Base-by-base conservation (phyloP, 2,329 filamentous ascomycete species). In the Dendrostoma leiphaemia region DNA sequence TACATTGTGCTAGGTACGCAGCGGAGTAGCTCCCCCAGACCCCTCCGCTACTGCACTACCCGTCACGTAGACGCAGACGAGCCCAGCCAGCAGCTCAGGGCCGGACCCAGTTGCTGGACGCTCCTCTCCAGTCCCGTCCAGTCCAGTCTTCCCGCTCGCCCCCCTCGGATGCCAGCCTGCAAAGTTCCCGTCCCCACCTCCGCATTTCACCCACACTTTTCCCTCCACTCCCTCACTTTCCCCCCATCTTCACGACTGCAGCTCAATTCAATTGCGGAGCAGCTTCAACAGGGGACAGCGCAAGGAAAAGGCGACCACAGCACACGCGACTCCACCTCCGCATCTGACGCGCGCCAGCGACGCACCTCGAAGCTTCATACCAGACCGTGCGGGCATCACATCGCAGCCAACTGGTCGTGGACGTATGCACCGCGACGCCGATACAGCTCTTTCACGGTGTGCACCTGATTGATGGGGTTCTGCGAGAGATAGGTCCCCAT, bases 171-270 rank as follows among this genome's bases (percentile, higher is more conserved):
- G 32, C 28, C 47, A 38, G 32, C 48, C 53, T 41, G 34, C 48
- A 19, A 31, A 40, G 29, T 29, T 40, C 28, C 54, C 55, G 48
- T 50, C 55, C 44, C 55, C 55, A 53, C 55, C 52, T 55, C 55
- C 55, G 55, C 55, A 57, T 54, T 54, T 38, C 44, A 38, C 51
- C 51, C 55, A 54, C 55, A 48, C 24, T 44, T 53, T 48, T 31
- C 23, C 21, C 26, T 32, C 48, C 29, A 34, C 44, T 46, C 44
- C 29, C 28, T n/a, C n/a, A n/a, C n/a, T n/a, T n/a, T n/a, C n/a
- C n/a, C n/a, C n/a, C n/a, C n/a, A n/a, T n/a, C n/a, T 32, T 44
- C 31, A 48, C 50, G 32, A 41, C 2, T 31, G 15, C 41, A 51
- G n/a, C 24, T 26, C 47, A 51, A 44, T 31, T 48, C 2, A 7